Evolutionary conservation across 768 basidiomycete genomes (phyloP).

Genomic region (Filobasidium floriforme): DNA sequence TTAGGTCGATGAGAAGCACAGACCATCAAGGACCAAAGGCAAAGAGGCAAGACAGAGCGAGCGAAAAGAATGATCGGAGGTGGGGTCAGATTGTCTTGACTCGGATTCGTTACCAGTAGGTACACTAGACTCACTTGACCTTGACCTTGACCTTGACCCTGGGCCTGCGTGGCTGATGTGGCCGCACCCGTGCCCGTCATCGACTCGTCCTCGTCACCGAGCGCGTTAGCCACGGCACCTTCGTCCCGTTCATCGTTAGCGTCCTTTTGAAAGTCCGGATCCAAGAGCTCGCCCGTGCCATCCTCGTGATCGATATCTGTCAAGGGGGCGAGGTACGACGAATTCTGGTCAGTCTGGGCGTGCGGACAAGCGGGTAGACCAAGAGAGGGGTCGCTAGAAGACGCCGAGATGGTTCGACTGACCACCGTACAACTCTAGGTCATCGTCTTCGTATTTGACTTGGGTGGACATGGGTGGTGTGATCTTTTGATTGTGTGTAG

Average conservation of each 20-base stretch:
- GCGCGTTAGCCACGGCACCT: slow-evolving; percentile 36
- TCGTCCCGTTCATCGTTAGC: slow-evolving; percentile 38
- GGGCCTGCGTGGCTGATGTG: not conserved
- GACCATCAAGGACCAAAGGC: too few species aligned
- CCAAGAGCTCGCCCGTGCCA: slow-evolving; percentile 37
- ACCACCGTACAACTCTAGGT: slow-evolving; percentile 87
- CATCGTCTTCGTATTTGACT: slow-evolving; percentile 43
- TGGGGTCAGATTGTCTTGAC: too few species aligned
- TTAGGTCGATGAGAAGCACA: too few species aligned
- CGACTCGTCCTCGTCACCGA: slow-evolving; percentile 52
- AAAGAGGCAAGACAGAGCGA: too few species aligned
- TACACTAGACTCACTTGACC: not conserved
- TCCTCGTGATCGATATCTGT: slow-evolving; percentile 41
- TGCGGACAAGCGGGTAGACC: too few species aligned
- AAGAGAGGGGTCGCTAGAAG: slow-evolving; percentile 47
- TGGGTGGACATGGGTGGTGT: slow-evolving; percentile 6
- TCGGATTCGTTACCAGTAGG: too few species aligned
- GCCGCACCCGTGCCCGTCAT: slow-evolving; percentile 46
- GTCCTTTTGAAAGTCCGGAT: slow-evolving; percentile 26
- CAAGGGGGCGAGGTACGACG: slow-evolving; percentile 47
- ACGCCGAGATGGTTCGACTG: slow-evolving; percentile 29
- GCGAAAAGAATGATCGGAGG: too few species aligned
- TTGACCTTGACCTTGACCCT: slow-evolving; percentile 1
- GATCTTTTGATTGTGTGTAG: not conserved
- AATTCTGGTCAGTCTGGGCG: slow-evolving; percentile 55